These are phyloP conservation scores for Scheffersomyces segobiensis DNA, from an alignment of 1,139 yeast genomes.

Conservation along the genomic window DNA sequence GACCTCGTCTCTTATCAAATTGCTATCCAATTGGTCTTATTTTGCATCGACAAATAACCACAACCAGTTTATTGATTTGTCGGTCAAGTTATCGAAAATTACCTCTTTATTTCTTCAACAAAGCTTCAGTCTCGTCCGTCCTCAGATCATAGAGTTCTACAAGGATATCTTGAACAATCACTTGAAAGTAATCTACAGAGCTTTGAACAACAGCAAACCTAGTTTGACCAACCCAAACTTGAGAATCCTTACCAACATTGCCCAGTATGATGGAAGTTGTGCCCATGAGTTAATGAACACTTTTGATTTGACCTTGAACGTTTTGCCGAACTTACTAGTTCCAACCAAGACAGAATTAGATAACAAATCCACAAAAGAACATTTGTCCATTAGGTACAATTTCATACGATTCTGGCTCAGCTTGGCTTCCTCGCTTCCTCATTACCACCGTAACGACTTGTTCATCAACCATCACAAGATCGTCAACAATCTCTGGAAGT, in stretches of 20 bases:
- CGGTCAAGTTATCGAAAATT: slow-evolving; percentile 33
- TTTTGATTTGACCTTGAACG: slow-evolving; percentile 67
- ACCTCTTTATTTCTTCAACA: slow-evolving; percentile 13
- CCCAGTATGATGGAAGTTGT: slow-evolving; percentile 47
- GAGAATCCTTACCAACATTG: slow-evolving; percentile 53
- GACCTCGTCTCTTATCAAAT: slow-evolving; percentile 18
- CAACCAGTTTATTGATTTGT: slow-evolving; percentile 42
- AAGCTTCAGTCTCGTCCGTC: slow-evolving; percentile 13
- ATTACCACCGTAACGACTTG: slow-evolving; percentile 62
- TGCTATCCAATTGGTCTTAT: slow-evolving; percentile 54
- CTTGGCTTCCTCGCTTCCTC: slow-evolving; percentile 48
- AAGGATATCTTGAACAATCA: slow-evolving; percentile 56
- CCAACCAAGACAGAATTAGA: slow-evolving; percentile 52
- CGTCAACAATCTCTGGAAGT: slow-evolving; percentile 65
- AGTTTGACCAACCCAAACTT: slow-evolving; percentile 63
- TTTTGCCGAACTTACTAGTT: slow-evolving; percentile 60
- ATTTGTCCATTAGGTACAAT: slow-evolving; percentile 51
- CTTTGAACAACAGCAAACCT: slow-evolving; percentile 59
- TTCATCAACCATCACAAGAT: slow-evolving; percentile 58
- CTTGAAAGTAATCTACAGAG: slow-evolving; percentile 66
- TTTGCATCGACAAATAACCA: slow-evolving; percentile 66
- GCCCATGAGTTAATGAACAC: slow-evolving; percentile 59
- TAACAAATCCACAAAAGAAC: slow-evolving; percentile 28
- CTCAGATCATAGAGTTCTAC: slow-evolving; percentile 36
- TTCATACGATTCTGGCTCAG: slow-evolving; percentile 65